Conservation (phyloP, 768 basidiomycete genomes). For the Cyathus striatus region DNA sequence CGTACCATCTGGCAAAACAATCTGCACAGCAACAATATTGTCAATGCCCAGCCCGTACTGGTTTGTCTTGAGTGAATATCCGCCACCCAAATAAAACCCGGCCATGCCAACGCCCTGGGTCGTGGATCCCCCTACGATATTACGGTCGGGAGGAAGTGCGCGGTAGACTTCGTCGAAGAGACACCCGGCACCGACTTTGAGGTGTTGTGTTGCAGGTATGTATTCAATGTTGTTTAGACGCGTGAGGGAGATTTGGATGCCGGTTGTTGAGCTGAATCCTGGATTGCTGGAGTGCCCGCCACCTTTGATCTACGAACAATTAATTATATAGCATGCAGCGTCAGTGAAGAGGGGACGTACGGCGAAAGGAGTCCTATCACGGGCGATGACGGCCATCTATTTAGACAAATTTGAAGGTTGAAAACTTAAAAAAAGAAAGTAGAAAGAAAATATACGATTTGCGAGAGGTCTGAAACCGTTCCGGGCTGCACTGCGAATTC, state of each 20-base stretch:
- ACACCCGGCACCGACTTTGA: conserved; percentile 21
- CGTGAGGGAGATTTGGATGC: conserved; percentile 43
- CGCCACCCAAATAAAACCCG: conserved; percentile 27
- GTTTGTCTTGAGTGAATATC: conserved; percentile 26
- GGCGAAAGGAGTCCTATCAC: background rate
- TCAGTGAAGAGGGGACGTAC: background rate
- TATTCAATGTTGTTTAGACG: conserved; percentile 30
- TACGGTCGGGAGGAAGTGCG: background rate
- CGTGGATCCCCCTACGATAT: conserved; percentile 1
- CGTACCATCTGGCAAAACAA: conserved; percentile 22
- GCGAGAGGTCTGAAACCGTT: background rate
- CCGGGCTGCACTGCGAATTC: background rate
- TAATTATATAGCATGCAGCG: background rate
- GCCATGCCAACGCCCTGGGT: conserved; percentile 18
- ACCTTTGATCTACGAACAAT: conserved; percentile 35
- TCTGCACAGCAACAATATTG: conserved; percentile 18
- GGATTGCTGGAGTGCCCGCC: conserved; percentile 39
- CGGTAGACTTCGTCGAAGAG: conserved; percentile 47
- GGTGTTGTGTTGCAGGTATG: conserved; percentile 18
- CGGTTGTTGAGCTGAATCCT: conserved; percentile 43
- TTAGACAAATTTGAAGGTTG: background rate
- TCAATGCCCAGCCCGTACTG: conserved; percentile 26
- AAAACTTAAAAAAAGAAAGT: background rate
- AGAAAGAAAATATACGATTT: background rate
- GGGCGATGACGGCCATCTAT: background rate